Base-by-base conservation (phyloP, 2,329 filamentous ascomycete genomes). In the Leptographium radiaticola region DNA sequence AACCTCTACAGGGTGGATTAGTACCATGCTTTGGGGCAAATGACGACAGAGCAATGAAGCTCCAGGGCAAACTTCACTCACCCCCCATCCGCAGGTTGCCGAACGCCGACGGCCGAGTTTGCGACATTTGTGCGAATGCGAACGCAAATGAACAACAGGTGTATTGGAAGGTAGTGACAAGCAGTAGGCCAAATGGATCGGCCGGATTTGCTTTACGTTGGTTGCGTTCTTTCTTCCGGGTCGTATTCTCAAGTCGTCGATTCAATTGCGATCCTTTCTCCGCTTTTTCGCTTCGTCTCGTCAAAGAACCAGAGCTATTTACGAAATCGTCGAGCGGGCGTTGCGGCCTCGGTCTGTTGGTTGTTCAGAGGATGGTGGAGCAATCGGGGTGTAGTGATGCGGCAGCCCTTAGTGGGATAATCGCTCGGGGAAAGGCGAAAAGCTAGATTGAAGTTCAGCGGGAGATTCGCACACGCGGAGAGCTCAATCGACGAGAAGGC, bases 71-170 rank as follows among this genome's bases (percentile, higher is more conserved):
- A 13, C 20, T 18, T 40, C 11, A 59, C 88, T 84, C 79, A 96
- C 91, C 93, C 82, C 91, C 93, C 89, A 97, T 96, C 75, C 91
- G 87, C 76, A 97, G 69, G 65, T 74, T 79, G 67, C 77, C 80
- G 74, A 97, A 95, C 67, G 89, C 85, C 78, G 88, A 86, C 71
- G 90, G 87, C 77, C 90, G 81, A 75, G 85, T 93, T 73, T 89
- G 85, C 77, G 88, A 89, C 89, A 95, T 95, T 36, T 18, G 50
- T 30, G n/a, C 33, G 39, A 47, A 10, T 25, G 38, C 16, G 36
- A 38, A 30, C 25, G 18, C 16, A 18, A 6, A 43, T 43, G 11
- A 39, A 49, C 25, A 45, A 44, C 25, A 25, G 25, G 25, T 25
- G 25, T 25, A 25, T 8, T 36, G 34, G 34, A 13, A 36, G 12